phyloP scores from a whole-genome alignment of 352 stramenopile species.

The Globisporangium takayamanum region DNA sequence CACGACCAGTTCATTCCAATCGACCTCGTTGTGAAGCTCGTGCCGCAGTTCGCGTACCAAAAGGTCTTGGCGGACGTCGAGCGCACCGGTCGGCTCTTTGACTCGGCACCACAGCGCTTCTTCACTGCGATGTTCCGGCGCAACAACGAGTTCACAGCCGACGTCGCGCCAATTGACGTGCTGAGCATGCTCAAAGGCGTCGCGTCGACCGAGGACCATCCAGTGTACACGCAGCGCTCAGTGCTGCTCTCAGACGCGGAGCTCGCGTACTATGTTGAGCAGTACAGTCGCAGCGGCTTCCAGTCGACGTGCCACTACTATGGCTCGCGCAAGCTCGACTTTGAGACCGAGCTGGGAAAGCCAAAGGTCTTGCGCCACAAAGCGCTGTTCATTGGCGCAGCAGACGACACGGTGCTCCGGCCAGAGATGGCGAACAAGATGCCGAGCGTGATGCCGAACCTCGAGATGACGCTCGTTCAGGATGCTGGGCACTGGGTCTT shows the following conservation, averaged over 20 bases:
- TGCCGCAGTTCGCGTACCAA: constrained; percentile 64
- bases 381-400: constrained; percentile 57
- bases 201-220: constrained; percentile 11
- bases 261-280: constrained; percentile 50
- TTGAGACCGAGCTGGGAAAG: constrained; percentile 34
- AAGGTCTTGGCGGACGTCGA: constrained; percentile 40
- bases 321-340: constrained; percentile 51
- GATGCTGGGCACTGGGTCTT: constrained; percentile 10
- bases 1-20: constrained; percentile 27
- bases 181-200: constrained; percentile 11
- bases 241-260: constrained; percentile 44
- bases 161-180: constrained; percentile 10
- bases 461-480: constrained; percentile 7
- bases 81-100: constrained; percentile 30
- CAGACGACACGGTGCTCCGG: constrained; percentile 44
- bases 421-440: constrained; percentile 56
- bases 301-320: constrained; percentile 54
- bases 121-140: constrained; percentile 48
- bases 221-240: constrained; percentile 31
- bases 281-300: constrained; percentile 53
- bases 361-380: constrained; percentile 30
- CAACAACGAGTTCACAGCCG: constrained; percentile 25
- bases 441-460: constrained; percentile 16
- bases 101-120: constrained; percentile 35
- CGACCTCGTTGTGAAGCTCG: constrained; percentile 34